A percentile compares a stretch with the other conserved stretches of the same genome.
Conservation (phyloP, 208 protist genomes). For the Trypanosoma cruzi region DNA sequence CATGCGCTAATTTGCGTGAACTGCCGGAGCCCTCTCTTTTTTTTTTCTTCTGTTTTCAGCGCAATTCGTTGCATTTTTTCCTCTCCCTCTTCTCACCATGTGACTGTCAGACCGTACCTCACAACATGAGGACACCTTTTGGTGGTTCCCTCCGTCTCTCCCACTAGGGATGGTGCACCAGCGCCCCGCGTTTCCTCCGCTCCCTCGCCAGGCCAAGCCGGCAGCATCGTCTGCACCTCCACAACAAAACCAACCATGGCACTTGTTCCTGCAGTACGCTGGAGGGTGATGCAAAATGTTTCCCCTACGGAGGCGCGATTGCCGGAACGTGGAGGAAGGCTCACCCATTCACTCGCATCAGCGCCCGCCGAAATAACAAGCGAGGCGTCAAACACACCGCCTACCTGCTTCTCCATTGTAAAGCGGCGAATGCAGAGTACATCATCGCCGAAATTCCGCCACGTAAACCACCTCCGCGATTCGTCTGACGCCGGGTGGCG, state of each 20-base stretch:
- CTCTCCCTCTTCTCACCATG: conserved; percentile 4
- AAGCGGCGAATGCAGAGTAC: conserved; percentile 7
- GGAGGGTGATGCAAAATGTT: conserved; percentile 4
- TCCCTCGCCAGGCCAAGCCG: not conserved
- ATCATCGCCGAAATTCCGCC: conserved; percentile 16
- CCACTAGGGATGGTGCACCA: not conserved
- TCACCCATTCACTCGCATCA: conserved; percentile 1
- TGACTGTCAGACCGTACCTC: conserved; percentile 10
- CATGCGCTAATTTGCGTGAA: too few species aligned
- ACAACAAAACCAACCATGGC: conserved; percentile 26
- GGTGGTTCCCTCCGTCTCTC: not conserved
- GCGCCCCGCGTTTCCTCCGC: not conserved
- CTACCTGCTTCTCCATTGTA: conserved; percentile 15
- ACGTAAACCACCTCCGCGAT: conserved; percentile 8
- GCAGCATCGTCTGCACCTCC: conserved; percentile 16
- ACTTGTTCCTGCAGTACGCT: not conserved
- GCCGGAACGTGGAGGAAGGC: not conserved
- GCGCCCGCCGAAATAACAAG: conserved; percentile 7
- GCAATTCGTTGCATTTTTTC: not conserved
- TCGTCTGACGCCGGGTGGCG: not conserved
- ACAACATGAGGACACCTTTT: conserved; percentile 16
- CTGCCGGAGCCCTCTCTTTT: too few species aligned
- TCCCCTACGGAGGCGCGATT: not conserved
- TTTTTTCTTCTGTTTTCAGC: too few species aligned
- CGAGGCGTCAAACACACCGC: conserved; percentile 15